Percentiles rank a stretch among this genome's conserved stretches.
Evolutionary conservation across 192 early-diverging fungal genomes (phyloP).

Genomic region (Backusella luteola): DNA sequence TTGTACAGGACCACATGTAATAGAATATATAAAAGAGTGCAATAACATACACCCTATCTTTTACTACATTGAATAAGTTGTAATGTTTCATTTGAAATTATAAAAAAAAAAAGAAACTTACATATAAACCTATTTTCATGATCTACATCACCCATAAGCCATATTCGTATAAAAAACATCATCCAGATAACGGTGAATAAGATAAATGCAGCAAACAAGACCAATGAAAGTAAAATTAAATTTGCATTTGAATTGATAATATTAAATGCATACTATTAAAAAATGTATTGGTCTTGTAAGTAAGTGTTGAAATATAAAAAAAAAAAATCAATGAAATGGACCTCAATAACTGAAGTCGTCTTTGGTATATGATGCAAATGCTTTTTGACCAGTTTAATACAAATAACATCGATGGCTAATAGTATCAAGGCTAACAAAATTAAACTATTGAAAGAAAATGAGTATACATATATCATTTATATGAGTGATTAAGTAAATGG

Average conservation of each 20-base stretch:
- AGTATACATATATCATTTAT: not conserved
- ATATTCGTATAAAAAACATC: not conserved
- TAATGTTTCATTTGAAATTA: not conserved
- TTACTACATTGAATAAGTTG: not conserved
- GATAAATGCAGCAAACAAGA: not conserved
- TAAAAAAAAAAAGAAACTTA: not conserved
- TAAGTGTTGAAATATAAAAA: not conserved
- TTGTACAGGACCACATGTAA: not conserved
- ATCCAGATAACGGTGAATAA: not conserved
- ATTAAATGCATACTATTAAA: not conserved
- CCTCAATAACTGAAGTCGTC: not conserved
- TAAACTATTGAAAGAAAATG: not conserved
- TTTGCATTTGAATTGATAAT: not conserved
- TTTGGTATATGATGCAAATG: not conserved
- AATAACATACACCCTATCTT: not conserved
- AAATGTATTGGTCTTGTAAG: not conserved
- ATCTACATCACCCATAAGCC: not conserved
- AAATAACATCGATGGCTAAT: not conserved
- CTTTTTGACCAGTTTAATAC: not conserved
- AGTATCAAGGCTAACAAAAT: not conserved
- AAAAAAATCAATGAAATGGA: not conserved
- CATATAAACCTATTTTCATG: not conserved
- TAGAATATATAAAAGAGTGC: not conserved
- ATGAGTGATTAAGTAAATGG: not conserved
- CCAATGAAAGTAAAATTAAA: not conserved